Evolutionary conservation across 1,139 yeast species (phyloP).

Genomic region (Blastobotrys aristatus): DNA sequence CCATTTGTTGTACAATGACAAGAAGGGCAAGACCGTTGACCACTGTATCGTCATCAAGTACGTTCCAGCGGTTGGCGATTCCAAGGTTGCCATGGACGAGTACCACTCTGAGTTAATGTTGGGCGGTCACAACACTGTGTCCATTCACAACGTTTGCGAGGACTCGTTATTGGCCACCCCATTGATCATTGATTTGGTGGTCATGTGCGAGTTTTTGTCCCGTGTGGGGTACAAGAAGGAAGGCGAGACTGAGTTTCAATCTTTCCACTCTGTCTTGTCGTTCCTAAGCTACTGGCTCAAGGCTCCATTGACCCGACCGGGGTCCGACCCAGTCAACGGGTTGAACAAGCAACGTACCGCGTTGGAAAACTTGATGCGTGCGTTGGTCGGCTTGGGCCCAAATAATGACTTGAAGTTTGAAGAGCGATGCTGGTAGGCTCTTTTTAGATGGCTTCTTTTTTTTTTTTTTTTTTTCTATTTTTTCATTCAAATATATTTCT

Average conservation of each 20-base stretch:
- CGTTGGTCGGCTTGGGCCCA: conserved; percentile 85
- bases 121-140: conserved; percentile 93
- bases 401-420: conserved; percentile 90
- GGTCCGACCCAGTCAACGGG: conserved; percentile 87
- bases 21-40: conserved; percentile 73
- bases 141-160: conserved; percentile 93
- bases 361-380: conserved; percentile 83
- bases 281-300: conserved; percentile 93
- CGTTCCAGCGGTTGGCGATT: conserved; percentile 90
- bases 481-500: not conserved
- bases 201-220: conserved; percentile 83
- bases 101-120: conserved; percentile 94
- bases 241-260: conserved; percentile 45
- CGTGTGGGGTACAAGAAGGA: conserved; percentile 73
- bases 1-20: conserved; percentile 76
- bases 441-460: not conserved
- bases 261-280: conserved; percentile 79
- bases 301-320: conserved; percentile 91
- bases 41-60: conserved; percentile 96
- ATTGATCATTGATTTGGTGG: conserved; percentile 82
- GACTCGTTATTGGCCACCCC: conserved; percentile 95
- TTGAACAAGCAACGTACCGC: conserved; percentile 93
- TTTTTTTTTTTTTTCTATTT: not conserved
- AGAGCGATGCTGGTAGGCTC: conserved; percentile 59
- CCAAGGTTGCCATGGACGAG: conserved; percentile 98